A percentile compares a stretch with the other conserved stretches of the same genome.
Evolutionary conservation across 2,329 filamentous ascomycete genomes (phyloP).

Genomic region (Chrysoporthe puriensis): DNA sequence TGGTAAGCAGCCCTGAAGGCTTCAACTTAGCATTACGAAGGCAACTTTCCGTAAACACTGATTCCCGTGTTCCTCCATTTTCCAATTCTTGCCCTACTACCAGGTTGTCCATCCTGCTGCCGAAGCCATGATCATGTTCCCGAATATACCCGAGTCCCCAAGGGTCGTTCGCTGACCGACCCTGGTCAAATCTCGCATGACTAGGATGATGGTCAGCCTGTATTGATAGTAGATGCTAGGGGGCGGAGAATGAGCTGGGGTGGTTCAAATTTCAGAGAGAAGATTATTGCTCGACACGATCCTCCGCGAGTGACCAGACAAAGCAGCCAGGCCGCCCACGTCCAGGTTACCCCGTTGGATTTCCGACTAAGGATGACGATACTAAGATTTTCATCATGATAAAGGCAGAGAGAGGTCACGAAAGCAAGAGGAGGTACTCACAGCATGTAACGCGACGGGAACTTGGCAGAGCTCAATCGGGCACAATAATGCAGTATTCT

Average conservation of each 20-base stretch:
- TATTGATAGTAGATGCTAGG: neutral
- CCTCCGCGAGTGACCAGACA: constrained; percentile 34
- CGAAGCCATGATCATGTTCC: neutral
- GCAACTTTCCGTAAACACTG: neutral
- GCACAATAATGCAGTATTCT: neutral
- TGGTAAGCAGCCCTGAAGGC: neutral
- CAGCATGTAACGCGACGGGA: neutral
- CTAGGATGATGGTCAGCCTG: constrained; percentile 1
- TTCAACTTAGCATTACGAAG: neutral
- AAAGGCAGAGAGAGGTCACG: constrained; percentile 31
- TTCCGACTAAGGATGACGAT: constrained; percentile 99
- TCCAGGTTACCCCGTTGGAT: constrained; percentile 41
- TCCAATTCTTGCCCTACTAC: neutral
- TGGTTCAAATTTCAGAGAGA: constrained; percentile 50
- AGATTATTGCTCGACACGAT: constrained; percentile 52
- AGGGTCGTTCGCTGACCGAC: neutral
- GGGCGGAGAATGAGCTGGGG: neutral
- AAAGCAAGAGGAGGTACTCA: constrained; percentile 21
- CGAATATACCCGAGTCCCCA: neutral
- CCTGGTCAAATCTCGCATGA: neutral
- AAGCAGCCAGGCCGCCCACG: constrained; percentile 37
- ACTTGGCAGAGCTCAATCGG: neutral
- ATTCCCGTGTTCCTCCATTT: neutral
- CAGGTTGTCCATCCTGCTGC: neutral
- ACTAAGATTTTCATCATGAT: constrained; percentile 80